Conservation (phyloP, 371 early-diverging fungal genomes). For the Rhizopus stolonifer region DNA sequence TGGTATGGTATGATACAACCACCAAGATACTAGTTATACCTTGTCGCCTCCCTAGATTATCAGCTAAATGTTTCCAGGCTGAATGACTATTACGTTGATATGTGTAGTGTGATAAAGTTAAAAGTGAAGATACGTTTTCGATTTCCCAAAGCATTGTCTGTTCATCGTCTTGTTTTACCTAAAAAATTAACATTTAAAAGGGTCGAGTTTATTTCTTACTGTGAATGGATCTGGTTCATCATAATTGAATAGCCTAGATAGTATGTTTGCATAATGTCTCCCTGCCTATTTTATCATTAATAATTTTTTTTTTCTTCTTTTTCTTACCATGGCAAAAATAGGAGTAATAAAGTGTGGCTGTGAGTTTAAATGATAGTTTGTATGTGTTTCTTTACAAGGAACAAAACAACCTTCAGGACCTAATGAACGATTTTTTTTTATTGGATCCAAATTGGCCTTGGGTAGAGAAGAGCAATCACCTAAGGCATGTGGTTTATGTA, state of each 20-base stretch:
- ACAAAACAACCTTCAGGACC: conserved; percentile 18
- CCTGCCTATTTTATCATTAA: conserved; percentile 11
- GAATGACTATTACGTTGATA: not conserved
- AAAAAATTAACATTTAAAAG: no score
- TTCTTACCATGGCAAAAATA: conserved; percentile 19
- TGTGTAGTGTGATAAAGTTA: conserved; percentile 21
- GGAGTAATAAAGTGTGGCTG: conserved; percentile 20
- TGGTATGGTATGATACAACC: conserved; percentile 14
- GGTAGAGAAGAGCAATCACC: not conserved
- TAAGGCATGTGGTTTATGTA: not conserved
- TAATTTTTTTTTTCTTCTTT: not conserved
- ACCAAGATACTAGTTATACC: conserved; percentile 23
- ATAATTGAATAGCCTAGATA: conserved; percentile 19
- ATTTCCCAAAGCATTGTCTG: conserved; percentile 18
- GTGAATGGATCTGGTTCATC: not conserved
- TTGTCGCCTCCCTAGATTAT: conserved; percentile 16
- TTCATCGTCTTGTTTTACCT: conserved; percentile 25
- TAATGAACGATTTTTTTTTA: not conserved
- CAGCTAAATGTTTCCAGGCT: conserved; percentile 2
- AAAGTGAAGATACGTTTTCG: conserved; percentile 4
- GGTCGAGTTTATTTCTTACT: no score
- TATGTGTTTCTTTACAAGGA: conserved; percentile 2
- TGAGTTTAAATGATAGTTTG: conserved; percentile 3
- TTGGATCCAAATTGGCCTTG: not conserved
- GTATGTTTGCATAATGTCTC: conserved; percentile 15